phyloP scores from a whole-genome alignment of 2,329 filamentous ascomycete species.

The Monilinia polystroma region DNA sequence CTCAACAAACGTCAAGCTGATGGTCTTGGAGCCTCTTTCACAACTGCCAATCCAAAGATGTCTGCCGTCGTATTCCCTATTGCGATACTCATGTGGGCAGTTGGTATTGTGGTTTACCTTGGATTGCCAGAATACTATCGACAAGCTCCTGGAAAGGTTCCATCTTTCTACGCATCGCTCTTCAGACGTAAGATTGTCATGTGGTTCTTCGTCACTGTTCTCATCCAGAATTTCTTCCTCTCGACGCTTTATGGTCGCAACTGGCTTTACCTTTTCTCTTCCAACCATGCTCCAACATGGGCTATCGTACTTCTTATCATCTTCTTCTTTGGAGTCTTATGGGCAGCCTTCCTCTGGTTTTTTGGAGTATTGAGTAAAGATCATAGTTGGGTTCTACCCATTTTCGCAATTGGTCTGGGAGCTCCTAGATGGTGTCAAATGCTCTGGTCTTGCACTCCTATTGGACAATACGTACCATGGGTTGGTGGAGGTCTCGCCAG shows the following conservation, averaged over 20 bases:
- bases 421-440: constrained; percentile 68
- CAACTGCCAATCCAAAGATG: constrained; percentile 44
- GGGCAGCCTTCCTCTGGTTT: constrained; percentile 52
- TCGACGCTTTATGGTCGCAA: constrained; percentile 65
- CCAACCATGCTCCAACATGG: constrained; percentile 51
- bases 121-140: constrained; percentile 68
- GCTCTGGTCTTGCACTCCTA: constrained; percentile 61
- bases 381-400: constrained; percentile 65
- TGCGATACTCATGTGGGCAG: constrained; percentile 54
- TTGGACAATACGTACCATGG: constrained; percentile 64
- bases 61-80: constrained; percentile 57
- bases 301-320: constrained; percentile 56
- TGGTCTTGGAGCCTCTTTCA: constrained; percentile 42
- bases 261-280: constrained; percentile 51
- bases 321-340: constrained; percentile 55
- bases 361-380: constrained; percentile 56
- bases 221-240: constrained; percentile 43
- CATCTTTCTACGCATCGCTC: constrained; percentile 63
- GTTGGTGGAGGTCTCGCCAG: constrained; percentile 50
- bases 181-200: constrained; percentile 62
- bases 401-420: constrained; percentile 65
- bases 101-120: constrained; percentile 55
- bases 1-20: constrained; percentile 27
- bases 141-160: constrained; percentile 61
- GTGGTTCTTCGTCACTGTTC: constrained; percentile 64